Evolutionary conservation across 1,284 basidiomycete species (phyloP), one percentile per base, ranked within the genome.

Genomic region (Cerrena zonata): DNA sequence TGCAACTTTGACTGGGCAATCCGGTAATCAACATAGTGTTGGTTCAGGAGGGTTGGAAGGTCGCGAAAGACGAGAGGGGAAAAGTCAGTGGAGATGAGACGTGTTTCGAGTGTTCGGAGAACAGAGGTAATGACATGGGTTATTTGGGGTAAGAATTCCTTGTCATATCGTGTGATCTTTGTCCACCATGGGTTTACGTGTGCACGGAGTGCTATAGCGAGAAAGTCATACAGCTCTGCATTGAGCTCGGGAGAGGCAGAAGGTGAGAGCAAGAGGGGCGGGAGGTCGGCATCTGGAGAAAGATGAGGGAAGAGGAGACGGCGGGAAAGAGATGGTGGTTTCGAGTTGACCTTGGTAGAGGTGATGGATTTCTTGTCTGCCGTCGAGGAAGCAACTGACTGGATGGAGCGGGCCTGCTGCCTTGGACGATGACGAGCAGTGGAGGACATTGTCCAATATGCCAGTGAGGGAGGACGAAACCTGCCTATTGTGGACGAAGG

Each of bases 131-230:
- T 64, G 55, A 89, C 74, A 43, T 63, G 64, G 0, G 82, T 77
- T 30, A 91, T 79, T 52, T 88, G 79, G 15, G 86, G 84, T 24
- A 91, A 74, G 55, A 92, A 79, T 51, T 88, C 83, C 61, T 81
- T 87, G 76, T 92, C 89, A 58, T 88, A 87, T 54, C 85, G 78
- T 1, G 89, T 82, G 51, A 92, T 76, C 61, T 81, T 86, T 26
- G 81, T 74, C 86, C 89, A 92, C 89, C 89, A 92, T 0, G 86
- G 80, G 36, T 81, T 78, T 24, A 92, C 79, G 61, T 78, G 85
- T 7, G 87, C 88, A 30, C 89, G 78, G 13, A 91, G 75, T 4
- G 80, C 76, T 45, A 91, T 81, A 0, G 89, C 86, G 41, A 91
- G 72, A 53, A 90, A 75, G 68, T 91, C 86, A 62, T 90, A 89